Evolutionary conservation across 2,329 filamentous ascomycete species (phyloP), one percentile per base, ranked within the genome.

Genomic region (Trichoderma oligosporum): DNA sequence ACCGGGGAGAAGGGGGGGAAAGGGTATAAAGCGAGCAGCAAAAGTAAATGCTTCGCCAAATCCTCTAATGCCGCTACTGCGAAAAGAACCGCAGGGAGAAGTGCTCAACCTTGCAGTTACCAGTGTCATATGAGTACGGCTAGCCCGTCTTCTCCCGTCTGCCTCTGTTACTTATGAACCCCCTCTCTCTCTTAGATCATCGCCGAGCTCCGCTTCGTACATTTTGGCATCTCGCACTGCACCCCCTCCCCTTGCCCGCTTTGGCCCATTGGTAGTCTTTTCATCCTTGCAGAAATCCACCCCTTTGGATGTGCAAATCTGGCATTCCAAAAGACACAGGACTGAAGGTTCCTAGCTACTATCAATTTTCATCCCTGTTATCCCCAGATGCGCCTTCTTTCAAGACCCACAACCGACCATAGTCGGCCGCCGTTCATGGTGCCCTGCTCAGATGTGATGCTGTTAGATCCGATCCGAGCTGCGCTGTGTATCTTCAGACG

Each of bases 321-420:
- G 60, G 60, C 58, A 62, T 61, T 58, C 61, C 46, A 63, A 59
- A n/a, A 57, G 58, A 54, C 46, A 46, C 45, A 57, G 46, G 52
- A 51, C 22, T 14, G 31, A 36, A 39, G 12, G 53, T 22, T n/a
- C 27, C 20, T 31, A 22, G 24, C 27, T 24, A 16, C 39, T 51
- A 24, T 57, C 45, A 8, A 9, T 27, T 46, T 56, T 18, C 41
- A 48, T 24, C 61, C 59, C 58, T 57, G 48, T 33, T 46, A 46
- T 59, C 46, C 56, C 55, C 46, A 57, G 56, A 63, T 63, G 58
- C 51, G 54, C 58, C 56, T 59, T 49, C 53, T 52, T 44, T 20
- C 18, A 44, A n/a, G 57, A 36, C 53, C 56, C 56, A 58, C 49
- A 53, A 7, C 25, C 36, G 52, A 33, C 56, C 42, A 44, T 49